Evolutionary conservation across 768 basidiomycete genomes (phyloP).

Genomic region (Leccinum fibrillosum): DNA sequence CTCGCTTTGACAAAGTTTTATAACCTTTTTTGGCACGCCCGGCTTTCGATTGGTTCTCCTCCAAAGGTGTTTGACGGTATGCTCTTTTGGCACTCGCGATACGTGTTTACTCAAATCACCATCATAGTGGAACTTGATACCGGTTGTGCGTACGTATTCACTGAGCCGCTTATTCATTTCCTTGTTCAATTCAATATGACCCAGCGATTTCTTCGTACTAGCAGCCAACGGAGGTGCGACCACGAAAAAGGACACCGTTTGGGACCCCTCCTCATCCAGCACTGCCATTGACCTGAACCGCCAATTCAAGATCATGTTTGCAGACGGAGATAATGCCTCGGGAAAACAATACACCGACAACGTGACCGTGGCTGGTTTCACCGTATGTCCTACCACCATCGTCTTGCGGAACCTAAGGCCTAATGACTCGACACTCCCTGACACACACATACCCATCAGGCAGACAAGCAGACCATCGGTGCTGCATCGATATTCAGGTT

Average conservation of each 20-base stretch:
- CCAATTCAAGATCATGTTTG: background rate
- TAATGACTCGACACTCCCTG: background rate
- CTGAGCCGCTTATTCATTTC: background rate
- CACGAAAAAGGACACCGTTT: background rate
- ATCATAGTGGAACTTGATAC: background rate
- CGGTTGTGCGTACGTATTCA: background rate
- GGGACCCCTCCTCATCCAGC: background rate
- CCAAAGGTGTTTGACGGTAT: too few species aligned
- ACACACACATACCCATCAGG: background rate
- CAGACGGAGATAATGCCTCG: background rate
- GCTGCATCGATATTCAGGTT: too few species aligned
- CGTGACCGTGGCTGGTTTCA: background rate
- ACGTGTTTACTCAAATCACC: background rate
- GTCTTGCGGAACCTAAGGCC: too few species aligned
- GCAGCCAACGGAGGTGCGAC: background rate
- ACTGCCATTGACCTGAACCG: background rate
- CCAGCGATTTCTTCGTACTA: background rate
- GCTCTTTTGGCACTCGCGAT: background rate
- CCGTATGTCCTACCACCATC: background rate
- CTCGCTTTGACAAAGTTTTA: too few species aligned
- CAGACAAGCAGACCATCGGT: conserved; percentile 6
- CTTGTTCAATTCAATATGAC: background rate
- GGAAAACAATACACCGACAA: background rate
- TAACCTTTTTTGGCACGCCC: too few species aligned
- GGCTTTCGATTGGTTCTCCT: too few species aligned